Percentiles rank a stretch among this genome's conserved stretches.
These are phyloP conservation scores for Fimicolochytrium jonesii DNA, from an alignment of 192 early-diverging fungal species.

Conservation along the genomic window DNA sequence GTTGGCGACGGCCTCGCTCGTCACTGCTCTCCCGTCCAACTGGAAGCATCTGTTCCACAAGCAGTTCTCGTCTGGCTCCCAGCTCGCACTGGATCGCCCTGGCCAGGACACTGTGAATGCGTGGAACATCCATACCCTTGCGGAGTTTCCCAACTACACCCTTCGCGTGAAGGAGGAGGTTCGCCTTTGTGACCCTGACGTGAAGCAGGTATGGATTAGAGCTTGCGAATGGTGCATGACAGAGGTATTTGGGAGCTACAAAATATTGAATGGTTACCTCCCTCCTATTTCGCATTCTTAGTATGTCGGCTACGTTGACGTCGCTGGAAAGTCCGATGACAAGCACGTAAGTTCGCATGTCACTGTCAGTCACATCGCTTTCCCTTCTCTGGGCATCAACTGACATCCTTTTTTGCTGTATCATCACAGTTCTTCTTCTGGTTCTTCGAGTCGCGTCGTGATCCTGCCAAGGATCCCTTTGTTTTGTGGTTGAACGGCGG, in stretches of 20 bases:
- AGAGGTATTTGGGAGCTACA: neutral
- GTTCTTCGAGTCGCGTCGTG: conserved; percentile 92
- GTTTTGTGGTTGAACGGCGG: conserved; percentile 75
- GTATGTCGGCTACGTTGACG: conserved; percentile 49
- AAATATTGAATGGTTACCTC: neutral
- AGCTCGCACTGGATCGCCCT: neutral
- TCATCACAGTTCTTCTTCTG: conserved; percentile 91
- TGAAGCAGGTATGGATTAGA: conserved; percentile 65
- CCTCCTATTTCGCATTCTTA: neutral
- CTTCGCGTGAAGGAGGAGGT: conserved; percentile 37
- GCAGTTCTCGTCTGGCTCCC: conserved; percentile 4
- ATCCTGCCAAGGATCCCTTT: conserved; percentile 70
- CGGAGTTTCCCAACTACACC: conserved; percentile 36
- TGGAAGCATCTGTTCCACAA: conserved; percentile 18
- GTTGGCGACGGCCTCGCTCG: conserved; percentile 11
- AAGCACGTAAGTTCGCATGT: conserved; percentile 24
- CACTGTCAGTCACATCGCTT: too few relatives aligned
- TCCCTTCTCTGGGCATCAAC: too few relatives aligned
- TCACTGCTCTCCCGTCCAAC: conserved; percentile 5
- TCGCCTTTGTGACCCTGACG: conserved; percentile 76
- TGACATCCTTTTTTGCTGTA: neutral
- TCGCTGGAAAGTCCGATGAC: conserved; percentile 32
- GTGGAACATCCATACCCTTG: conserved; percentile 30
- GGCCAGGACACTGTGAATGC: conserved; percentile 13
- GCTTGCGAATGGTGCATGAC: neutral